These are phyloP conservation scores for Hibiscus tridactylites DNA, from an alignment of 345 rosid species.

Conservation along the genomic window DNA sequence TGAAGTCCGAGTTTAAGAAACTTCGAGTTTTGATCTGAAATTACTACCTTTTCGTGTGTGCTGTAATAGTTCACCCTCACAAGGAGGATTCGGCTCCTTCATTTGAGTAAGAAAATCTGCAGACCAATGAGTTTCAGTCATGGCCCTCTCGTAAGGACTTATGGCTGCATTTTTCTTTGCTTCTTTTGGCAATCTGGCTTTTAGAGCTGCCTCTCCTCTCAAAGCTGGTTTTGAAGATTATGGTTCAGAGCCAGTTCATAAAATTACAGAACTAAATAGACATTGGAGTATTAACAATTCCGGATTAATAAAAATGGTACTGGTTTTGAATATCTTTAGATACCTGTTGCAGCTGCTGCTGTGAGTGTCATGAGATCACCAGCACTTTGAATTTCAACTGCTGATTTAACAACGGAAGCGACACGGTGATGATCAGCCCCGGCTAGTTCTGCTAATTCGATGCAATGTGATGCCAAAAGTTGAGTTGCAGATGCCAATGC, in stretches of 20 bases:
- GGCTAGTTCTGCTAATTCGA: conserved; percentile 68
- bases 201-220: conserved; percentile 86
- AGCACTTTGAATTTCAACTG: conserved; percentile 66
- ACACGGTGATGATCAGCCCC: conserved; percentile 76
- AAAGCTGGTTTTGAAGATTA: conserved; percentile 36
- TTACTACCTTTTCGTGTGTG: conserved; percentile 74
- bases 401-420: conserved; percentile 65
- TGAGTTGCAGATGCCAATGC: conserved; percentile 87
- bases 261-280: neutral
- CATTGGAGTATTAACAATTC: neutral
- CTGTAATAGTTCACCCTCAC: conserved; percentile 67
- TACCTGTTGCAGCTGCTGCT: conserved; percentile 98
- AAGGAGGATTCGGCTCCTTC: conserved; percentile 37
- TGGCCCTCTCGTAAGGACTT: conserved; percentile 62
- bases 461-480: conserved; percentile 79
- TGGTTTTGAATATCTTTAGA: neutral
- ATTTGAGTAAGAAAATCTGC: conserved; percentile 26
- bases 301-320: neutral
- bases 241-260: neutral
- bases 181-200: conserved; percentile 73
- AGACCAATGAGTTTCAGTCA: conserved; percentile 39
- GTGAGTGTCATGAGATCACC: conserved; percentile 88
- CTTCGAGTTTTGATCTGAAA: neutral
- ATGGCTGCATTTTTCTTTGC: conserved; percentile 77
- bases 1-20: neutral